A percentile compares a stretch with the other conserved stretches of the same genome.
These are phyloP conservation scores for Clavulina sp. DNA, from an alignment of 768 basidiomycete species.

Conservation along the genomic window DNA sequence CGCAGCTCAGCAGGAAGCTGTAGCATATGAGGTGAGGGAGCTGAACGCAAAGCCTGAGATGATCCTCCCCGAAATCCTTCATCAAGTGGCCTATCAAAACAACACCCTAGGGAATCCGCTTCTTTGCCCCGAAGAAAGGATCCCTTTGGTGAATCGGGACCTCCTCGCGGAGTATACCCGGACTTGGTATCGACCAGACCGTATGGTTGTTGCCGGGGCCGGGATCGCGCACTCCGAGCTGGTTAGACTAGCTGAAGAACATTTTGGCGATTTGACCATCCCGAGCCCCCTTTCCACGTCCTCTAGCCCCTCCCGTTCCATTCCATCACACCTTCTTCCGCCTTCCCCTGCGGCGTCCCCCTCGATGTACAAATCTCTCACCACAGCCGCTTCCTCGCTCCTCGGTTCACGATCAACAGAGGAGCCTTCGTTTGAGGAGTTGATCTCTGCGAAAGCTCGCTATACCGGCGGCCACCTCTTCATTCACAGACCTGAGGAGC, in stretches of 20 bases:
- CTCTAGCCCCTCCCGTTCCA: slow-evolving; percentile 18
- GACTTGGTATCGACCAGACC: slow-evolving; percentile 82
- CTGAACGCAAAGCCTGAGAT: slow-evolving; percentile 78
- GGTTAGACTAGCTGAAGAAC: slow-evolving; percentile 67
- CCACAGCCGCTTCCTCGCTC: slow-evolving; percentile 15
- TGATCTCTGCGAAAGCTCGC: slow-evolving; percentile 20
- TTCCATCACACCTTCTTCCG: slow-evolving; percentile 40
- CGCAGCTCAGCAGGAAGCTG: slow-evolving; percentile 66
- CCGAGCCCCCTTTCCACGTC: slow-evolving; percentile 13
- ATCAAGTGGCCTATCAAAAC: slow-evolving; percentile 64
- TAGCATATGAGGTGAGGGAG: slow-evolving; percentile 81
- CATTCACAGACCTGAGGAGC: slow-evolving; percentile 38
- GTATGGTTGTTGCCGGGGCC: slow-evolving; percentile 89
- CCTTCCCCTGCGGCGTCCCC: slow-evolving; percentile 28
- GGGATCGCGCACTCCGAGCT: slow-evolving; percentile 83
- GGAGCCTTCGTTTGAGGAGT: slow-evolving; percentile 14
- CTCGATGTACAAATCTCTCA: slow-evolving; percentile 25
- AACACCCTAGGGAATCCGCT: slow-evolving; percentile 79
- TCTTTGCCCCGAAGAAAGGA: slow-evolving; percentile 71
- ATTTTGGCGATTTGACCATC: slow-evolving; percentile 52
- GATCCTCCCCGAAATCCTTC: slow-evolving; percentile 80
- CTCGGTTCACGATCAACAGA: slow-evolving; percentile 7
- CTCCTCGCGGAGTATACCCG: slow-evolving; percentile 45
- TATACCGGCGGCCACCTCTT: slow-evolving; percentile 80
- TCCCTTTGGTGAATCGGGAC: slow-evolving; percentile 43